A percentile compares a stretch with the other conserved stretches of the same genome.
Conservation (phyloP, 2,329 filamentous ascomycete genomes). For the Chaetomium strumarium region DNA sequence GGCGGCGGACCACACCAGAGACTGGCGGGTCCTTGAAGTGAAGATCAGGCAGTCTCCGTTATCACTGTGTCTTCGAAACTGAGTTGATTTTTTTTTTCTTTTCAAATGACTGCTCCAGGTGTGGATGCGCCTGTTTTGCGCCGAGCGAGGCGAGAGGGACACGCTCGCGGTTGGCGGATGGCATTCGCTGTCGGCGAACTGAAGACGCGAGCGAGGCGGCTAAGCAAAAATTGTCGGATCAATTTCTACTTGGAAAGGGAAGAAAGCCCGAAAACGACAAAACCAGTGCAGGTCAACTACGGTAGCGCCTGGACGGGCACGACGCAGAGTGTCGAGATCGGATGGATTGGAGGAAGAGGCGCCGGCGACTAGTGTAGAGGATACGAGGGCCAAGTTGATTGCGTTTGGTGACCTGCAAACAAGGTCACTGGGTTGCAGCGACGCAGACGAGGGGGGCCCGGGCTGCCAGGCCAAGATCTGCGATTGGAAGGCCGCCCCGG, state of each 20-base stretch:
- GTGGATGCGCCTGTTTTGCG: background rate
- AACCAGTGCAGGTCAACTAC: background rate
- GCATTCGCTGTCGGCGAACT: too few relatives aligned
- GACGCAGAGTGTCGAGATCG: background rate
- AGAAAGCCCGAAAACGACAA: background rate
- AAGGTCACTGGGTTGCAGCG: background rate
- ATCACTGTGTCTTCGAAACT: background rate
- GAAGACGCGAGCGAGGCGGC: too few relatives aligned
- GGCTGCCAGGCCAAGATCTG: background rate
- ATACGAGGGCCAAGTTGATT: conserved; percentile 4
- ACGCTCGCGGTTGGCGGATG: too few relatives aligned
- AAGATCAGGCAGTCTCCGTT: conserved; percentile 7
- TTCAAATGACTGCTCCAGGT: background rate
- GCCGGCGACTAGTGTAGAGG: conserved; percentile 6
- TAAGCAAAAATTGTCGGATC: too few relatives aligned
- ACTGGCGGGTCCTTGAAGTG: conserved; percentile 23
- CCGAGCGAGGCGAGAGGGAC: background rate
- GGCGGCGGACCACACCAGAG: conserved; percentile 24
- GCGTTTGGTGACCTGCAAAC: conserved; percentile 2
- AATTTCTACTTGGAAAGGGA: background rate
- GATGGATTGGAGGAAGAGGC: conserved; percentile 12
- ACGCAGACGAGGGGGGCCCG: background rate
- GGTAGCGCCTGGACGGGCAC: background rate
- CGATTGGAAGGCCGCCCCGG: background rate
- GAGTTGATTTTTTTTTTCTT: background rate